phyloP scores from a whole-genome alignment of 2,329 filamentous ascomycete genomes.

The Hymenoscyphus scutula region DNA sequence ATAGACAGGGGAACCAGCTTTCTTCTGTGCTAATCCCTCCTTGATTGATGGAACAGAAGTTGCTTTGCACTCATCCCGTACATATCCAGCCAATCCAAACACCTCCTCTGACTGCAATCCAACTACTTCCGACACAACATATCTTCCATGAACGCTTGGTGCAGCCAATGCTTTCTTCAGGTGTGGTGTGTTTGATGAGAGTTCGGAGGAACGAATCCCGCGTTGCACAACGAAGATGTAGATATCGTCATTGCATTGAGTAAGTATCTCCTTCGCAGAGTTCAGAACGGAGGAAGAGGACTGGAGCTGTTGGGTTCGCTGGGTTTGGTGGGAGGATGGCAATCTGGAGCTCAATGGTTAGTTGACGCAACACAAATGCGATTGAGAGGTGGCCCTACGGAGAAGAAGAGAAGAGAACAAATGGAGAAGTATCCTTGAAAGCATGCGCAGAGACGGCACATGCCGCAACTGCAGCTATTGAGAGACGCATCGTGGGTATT shows the following conservation, averaged over 20 bases:
- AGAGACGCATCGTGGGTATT: conserved; percentile 52
- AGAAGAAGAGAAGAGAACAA: conserved; percentile 77
- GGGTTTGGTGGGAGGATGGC: conserved; percentile 19
- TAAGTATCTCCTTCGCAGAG: conserved; percentile 47
- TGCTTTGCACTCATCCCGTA: conserved; percentile 47
- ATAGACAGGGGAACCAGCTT: conserved; percentile 5
- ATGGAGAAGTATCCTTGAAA: conserved; percentile 84
- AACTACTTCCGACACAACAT: conserved; percentile 55
- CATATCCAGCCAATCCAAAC: conserved; percentile 43
- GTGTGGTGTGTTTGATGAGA: conserved; percentile 53
- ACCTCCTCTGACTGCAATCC: conserved; percentile 44
- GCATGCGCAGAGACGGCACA: conserved; percentile 62
- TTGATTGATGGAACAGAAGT: conserved; percentile 18
- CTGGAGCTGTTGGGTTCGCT: conserved; percentile 25
- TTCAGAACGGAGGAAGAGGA: conserved; percentile 24
- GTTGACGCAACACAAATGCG: not conserved
- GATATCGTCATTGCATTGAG: conserved; percentile 66
- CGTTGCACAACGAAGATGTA: conserved; percentile 80
- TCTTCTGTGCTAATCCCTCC: conserved; percentile 6
- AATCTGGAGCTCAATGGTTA: conserved; percentile 17
- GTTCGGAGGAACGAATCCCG: conserved; percentile 68
- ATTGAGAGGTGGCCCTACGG: conserved; percentile 24
- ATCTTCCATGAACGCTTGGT: conserved; percentile 20
- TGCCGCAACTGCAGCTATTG: conserved; percentile 50
- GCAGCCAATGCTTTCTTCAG: conserved; percentile 37